These are phyloP conservation scores for Alectoria sarmentosa DNA, from an alignment of 495 filamentous ascomycete genomes.

Conservation along the genomic window DNA sequence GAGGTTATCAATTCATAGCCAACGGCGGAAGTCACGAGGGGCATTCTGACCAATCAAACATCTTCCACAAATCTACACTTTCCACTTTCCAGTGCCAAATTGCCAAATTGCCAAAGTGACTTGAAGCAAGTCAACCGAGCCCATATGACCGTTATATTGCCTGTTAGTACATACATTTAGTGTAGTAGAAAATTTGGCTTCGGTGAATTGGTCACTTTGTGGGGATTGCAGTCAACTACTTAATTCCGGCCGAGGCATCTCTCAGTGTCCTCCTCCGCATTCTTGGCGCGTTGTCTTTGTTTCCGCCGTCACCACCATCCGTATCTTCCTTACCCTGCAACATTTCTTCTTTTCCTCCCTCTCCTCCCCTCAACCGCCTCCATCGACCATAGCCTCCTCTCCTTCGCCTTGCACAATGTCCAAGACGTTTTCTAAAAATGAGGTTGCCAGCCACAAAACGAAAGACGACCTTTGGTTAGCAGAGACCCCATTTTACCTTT, in stretches of 20 bases:
- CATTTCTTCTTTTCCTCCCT: background rate
- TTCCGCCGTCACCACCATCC: background rate
- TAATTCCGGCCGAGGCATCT: slow-evolving; percentile 16
- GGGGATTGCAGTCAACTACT: background rate
- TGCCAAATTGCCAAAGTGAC: background rate
- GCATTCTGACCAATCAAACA: slow-evolving; percentile 10
- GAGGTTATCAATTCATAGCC: background rate
- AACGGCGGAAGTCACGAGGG: slow-evolving; percentile 7
- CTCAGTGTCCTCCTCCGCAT: too few relatives aligned
- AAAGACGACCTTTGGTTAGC: slow-evolving; percentile 62
- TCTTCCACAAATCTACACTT: background rate
- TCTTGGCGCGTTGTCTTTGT: background rate
- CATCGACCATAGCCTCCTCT: background rate
- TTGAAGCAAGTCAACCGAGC: background rate
- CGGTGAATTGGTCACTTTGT: slow-evolving; percentile 3
- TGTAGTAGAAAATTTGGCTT: too few relatives aligned
- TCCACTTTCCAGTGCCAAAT: background rate
- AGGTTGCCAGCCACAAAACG: slow-evolving; percentile 89
- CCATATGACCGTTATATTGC: background rate
- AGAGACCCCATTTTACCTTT: background rate
- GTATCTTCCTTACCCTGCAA: background rate
- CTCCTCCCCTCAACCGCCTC: background rate
- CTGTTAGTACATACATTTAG: too few relatives aligned
- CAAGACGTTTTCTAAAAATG: slow-evolving; percentile 72
- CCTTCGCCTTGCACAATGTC: slow-evolving; percentile 56